These are phyloP conservation scores for Amesomyces nigricolor DNA, from an alignment of 2,329 filamentous ascomycete genomes.

Conservation along the genomic window DNA sequence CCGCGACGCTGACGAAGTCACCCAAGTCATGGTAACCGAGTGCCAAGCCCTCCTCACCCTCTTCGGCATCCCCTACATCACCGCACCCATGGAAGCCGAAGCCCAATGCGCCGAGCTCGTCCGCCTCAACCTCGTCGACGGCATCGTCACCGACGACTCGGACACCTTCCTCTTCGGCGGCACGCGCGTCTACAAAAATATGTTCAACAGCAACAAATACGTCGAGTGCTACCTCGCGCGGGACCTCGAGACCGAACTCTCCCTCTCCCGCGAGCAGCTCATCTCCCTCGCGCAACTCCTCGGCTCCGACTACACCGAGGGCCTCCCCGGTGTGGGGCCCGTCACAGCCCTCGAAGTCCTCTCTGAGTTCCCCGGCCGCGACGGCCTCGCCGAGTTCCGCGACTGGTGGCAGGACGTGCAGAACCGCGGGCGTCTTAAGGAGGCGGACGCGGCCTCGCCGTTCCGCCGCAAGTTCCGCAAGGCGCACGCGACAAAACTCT, in stretches of 20 bases:
- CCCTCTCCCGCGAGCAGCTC: constrained; percentile 76
- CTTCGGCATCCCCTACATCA: constrained; percentile 94
- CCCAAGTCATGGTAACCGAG: constrained; percentile 90
- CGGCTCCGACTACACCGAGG: constrained; percentile 92
- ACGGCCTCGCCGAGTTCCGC: constrained; percentile 66
- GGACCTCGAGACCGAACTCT: constrained; percentile 86
- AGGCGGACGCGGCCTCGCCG: constrained; percentile 50
- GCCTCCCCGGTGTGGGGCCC: constrained; percentile 82
- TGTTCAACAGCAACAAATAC: constrained; percentile 98
- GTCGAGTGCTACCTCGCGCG: constrained; percentile 87
- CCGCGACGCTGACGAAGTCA: constrained; percentile 93
- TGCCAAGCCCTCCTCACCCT: constrained; percentile 85
- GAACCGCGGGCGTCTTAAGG: constrained; percentile 55
- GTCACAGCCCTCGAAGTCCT: constrained; percentile 93
- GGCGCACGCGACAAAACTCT: constrained; percentile 73
- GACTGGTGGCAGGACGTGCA: constrained; percentile 87
- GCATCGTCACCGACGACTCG: constrained; percentile 95
- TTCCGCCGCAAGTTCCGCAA: constrained; percentile 87
- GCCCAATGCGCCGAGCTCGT: constrained; percentile 95
- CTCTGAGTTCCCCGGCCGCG: constrained; percentile 68
- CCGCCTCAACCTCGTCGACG: constrained; percentile 79
- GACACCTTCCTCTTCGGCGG: constrained; percentile 97
- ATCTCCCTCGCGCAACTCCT: constrained; percentile 87
- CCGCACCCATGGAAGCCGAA: constrained; percentile 97
- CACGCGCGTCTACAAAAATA: constrained; percentile 96